Base-by-base conservation (phyloP, 345 rosid species). In the Clausena lansium region DNA sequence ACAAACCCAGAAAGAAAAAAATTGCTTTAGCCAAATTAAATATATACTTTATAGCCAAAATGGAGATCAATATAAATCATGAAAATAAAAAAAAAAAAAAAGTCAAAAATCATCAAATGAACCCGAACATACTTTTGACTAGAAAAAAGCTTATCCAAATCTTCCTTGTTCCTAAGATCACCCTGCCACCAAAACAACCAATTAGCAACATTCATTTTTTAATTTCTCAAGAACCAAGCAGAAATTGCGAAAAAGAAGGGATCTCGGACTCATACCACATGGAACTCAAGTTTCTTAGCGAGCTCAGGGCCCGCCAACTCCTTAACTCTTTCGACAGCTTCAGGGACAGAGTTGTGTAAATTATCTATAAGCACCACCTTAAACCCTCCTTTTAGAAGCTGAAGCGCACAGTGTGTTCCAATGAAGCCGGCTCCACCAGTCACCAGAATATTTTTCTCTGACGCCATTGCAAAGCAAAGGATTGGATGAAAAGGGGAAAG, bases 381-480 rank as follows among this genome's bases (percentile, higher is more conserved):
- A 82, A 90, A 96, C 54, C 97, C 97, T 39, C 83, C 91, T 17
- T 86, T 83, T 64, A 96, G 92, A 20, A 96, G 98, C 89, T 91
- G 97, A 52, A 94, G 90, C 55, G 86, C 94, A 32, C 97, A 90
- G 83, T 96, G 98, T 35, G 97, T 92, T 2, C 99, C 98, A 68
- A 96, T 92, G 85, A 93, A 96, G 14, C 99, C 99, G 73, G 99
- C 99, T 45, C 99, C 97, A 41, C 98, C 98, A 30, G 99, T 96
- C 36, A 96, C 99, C 70, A 96, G 91, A 78, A 96, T 86, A 28
- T 76, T 83, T 80, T 82, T 87, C 55, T 82, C 91, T 19, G 82
- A 81, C 67, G 77, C 86, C 90, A 89, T 83, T 76, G 38, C 25
- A 36, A 62, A 11, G 17, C 22, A 5, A 71, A 5, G 14, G n/a